Percentiles rank a stretch among this genome's conserved stretches.
Conservation (phyloP, 2,329 filamentous ascomycete species). For the Botryotinia convoluta region DNA sequence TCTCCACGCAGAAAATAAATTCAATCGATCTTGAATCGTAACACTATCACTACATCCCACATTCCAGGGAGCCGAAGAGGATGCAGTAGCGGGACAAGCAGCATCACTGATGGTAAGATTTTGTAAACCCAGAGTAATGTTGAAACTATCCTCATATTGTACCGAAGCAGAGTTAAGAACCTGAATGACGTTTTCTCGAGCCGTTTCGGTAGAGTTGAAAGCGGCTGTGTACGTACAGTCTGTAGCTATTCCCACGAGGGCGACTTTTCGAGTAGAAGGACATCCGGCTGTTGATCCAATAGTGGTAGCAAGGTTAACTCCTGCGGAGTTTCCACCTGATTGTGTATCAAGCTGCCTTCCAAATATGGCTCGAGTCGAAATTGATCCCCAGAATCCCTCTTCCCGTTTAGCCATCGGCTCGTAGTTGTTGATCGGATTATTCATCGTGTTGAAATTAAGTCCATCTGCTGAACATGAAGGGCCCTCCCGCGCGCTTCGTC, state of each 20-base stretch:
- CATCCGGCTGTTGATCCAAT: conserved; percentile 86
- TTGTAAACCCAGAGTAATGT: conserved; percentile 86
- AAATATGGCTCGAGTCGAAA: conserved; percentile 65
- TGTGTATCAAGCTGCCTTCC: conserved; percentile 70
- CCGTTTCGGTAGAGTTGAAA: conserved; percentile 65
- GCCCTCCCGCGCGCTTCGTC: conserved; percentile 35
- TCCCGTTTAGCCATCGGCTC: conserved; percentile 45
- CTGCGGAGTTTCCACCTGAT: conserved; percentile 71
- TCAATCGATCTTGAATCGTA: conserved; percentile 74
- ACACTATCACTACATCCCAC: conserved; percentile 62
- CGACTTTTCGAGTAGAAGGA: conserved; percentile 85
- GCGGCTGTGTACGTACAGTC: conserved; percentile 82
- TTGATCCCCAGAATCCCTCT: conserved; percentile 55
- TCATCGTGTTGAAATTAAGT: conserved; percentile 75
- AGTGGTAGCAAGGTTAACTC: conserved; percentile 71
- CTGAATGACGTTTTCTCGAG: conserved; percentile 72
- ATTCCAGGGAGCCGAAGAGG: conserved; percentile 77
- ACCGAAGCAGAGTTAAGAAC: conserved; percentile 84
- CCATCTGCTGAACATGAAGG: conserved; percentile 69
- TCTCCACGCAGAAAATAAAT: conserved; percentile 86
- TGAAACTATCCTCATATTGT: conserved; percentile 88
- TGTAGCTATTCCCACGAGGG: conserved; percentile 85
- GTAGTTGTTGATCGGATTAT: conserved; percentile 62
- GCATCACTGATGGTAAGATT: conserved; percentile 77
- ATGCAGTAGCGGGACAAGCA: conserved; percentile 69